phyloP scores from a whole-genome alignment of 768 basidiomycete species.

The Albatrellus ellisii region DNA sequence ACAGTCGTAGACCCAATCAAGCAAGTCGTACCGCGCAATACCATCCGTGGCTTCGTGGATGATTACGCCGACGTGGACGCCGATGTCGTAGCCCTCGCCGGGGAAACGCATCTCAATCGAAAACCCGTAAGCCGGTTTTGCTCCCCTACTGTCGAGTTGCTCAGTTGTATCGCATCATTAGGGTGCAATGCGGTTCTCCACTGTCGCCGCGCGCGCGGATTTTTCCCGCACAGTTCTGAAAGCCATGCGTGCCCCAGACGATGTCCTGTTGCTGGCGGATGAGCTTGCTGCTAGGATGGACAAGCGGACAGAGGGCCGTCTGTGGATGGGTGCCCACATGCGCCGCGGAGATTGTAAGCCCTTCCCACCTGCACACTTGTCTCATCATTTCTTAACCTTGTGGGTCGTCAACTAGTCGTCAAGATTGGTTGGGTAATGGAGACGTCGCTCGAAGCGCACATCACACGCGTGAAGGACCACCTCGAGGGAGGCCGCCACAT shows the following conservation, averaged over 20 bases:
- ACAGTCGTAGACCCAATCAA: slow-evolving; percentile 26
- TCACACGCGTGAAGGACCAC: slow-evolving; percentile 21
- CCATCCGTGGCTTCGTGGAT: slow-evolving; percentile 27
- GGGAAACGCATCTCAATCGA: slow-evolving; percentile 27
- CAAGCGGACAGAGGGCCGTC: slow-evolving; percentile 18
- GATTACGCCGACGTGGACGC: slow-evolving; percentile 23
- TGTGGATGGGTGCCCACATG: slow-evolving; percentile 32
- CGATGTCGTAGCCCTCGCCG: slow-evolving; percentile 27
- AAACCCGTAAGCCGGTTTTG: slow-evolving; percentile 22
- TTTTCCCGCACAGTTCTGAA: slow-evolving; percentile 8
- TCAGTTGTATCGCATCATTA: too few relatives aligned
- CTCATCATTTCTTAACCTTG: too few relatives aligned
- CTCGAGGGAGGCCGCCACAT: slow-evolving; percentile 18
- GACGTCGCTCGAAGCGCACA: slow-evolving; percentile 21
- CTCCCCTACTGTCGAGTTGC: slow-evolving; percentile 11
- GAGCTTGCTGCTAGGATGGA: slow-evolving; percentile 22
- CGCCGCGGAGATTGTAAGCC: slow-evolving; percentile 29
- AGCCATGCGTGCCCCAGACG: background rate
- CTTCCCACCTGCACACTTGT: too few relatives aligned
- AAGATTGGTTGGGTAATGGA: slow-evolving; percentile 25
- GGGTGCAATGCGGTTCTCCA: slow-evolving; percentile 13
- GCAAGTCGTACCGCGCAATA: slow-evolving; percentile 23
- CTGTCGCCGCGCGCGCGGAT: background rate
- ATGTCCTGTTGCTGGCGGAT: slow-evolving; percentile 20
- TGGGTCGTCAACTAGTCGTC: slow-evolving; percentile 21